Percentiles rank a stretch among this genome's conserved stretches.
These are phyloP conservation scores for Trichopus zeylanicus DNA, from an alignment of 116 monocot genomes.

Conservation along the genomic window DNA sequence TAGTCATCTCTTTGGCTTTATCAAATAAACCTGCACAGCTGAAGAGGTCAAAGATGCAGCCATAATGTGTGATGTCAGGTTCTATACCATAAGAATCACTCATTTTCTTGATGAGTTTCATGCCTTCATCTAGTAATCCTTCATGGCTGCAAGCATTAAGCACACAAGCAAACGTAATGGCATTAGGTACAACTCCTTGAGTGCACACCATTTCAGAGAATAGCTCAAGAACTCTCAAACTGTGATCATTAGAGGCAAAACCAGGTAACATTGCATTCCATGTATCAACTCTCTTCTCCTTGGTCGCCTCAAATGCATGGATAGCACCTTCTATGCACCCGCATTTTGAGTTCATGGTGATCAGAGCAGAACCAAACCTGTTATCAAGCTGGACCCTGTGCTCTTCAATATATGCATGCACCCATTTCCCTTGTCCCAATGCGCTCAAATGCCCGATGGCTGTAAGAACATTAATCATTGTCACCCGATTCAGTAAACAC, in stretches of 20 bases:
- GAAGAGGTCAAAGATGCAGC: constrained; percentile 71
- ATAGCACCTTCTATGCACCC: constrained; percentile 43
- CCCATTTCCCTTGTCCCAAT: constrained; percentile 44
- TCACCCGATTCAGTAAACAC: constrained; percentile 30
- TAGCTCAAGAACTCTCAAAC: constrained; percentile 24
- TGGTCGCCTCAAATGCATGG: constrained; percentile 16
- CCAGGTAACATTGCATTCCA: constrained; percentile 67
- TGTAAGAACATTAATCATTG: constrained; percentile 25
- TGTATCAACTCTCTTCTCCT: constrained; percentile 21
- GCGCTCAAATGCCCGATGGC: constrained; percentile 39
- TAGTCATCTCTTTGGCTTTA: constrained; percentile 41
- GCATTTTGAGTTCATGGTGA: constrained; percentile 65
- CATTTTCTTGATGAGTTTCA: constrained; percentile 39
- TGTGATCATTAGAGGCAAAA: constrained; percentile 34
- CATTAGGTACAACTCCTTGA: constrained; percentile 29
- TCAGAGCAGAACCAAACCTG: constrained; percentile 40
- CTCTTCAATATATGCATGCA: constrained; percentile 29
- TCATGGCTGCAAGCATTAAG: constrained; percentile 74
- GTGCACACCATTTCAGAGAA: constrained; percentile 31
- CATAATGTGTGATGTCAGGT: constrained; percentile 59
- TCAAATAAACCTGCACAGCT: constrained; percentile 45
- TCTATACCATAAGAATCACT: constrained; percentile 26
- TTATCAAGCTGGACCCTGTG: constrained; percentile 27
- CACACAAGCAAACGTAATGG: constrained; percentile 44
- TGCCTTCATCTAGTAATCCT: constrained; percentile 42